Conservation (phyloP, 179 eudicot genomes). For the Heliamphora pulchella region DNA sequence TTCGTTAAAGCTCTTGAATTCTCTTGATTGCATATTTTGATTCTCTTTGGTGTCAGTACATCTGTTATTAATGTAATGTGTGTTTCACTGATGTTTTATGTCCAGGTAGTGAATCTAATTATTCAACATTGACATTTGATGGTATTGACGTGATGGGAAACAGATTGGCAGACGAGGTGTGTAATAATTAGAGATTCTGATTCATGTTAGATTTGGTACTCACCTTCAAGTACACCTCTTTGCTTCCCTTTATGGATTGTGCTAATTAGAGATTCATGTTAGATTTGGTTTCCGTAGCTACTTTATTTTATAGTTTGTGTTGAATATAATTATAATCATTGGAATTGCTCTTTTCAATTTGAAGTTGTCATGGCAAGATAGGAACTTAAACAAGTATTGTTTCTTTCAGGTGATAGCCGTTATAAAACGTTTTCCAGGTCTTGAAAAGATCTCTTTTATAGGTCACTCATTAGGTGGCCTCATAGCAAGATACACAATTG, state of each 20-base stretch:
- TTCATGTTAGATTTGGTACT: too few species aligned
- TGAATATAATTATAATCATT: not conserved
- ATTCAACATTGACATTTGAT: slow-evolving; percentile 61
- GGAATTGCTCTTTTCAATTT: not conserved
- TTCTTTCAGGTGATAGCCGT: slow-evolving; percentile 66
- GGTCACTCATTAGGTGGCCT: slow-evolving; percentile 90
- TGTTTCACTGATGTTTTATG: slow-evolving; percentile 1
- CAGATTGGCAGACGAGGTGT: slow-evolving; percentile 83
- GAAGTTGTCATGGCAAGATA: not conserved
- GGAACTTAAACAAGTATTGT: not conserved
- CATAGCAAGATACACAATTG: slow-evolving; percentile 82
- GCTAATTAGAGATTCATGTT: not conserved
- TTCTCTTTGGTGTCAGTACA: slow-evolving; percentile 6
- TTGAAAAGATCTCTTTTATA: slow-evolving; percentile 70
- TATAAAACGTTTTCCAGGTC: slow-evolving; percentile 44
- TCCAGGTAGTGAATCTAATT: slow-evolving; percentile 71
- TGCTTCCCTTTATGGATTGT: not conserved
- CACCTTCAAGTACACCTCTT: not conserved
- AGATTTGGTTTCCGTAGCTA: not conserved
- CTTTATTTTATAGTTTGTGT: not conserved
- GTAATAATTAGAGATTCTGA: slow-evolving; percentile 3
- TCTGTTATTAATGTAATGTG: slow-evolving; percentile 3
- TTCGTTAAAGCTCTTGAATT: not conserved
- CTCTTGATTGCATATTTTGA: not conserved
- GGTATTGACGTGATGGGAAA: slow-evolving; percentile 92